A percentile compares a stretch with the other conserved stretches of the same genome.
Evolutionary conservation across 2,329 filamentous ascomycete species (phyloP).

Genomic region (Tolypocladium capitatum): DNA sequence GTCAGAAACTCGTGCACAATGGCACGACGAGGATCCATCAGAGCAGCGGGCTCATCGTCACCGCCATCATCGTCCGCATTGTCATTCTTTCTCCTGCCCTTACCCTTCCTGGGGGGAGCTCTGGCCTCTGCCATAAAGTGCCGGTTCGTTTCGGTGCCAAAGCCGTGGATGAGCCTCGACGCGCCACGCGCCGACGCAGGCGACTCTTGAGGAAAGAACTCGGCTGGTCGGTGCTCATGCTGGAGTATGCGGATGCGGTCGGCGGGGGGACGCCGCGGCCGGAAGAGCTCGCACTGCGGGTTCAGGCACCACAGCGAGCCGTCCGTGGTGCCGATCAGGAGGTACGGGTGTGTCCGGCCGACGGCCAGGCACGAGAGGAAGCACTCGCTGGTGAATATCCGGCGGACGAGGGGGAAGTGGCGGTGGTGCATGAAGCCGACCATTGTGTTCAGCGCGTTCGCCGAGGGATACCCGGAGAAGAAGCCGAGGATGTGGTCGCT

Average conservation of each 20-base stretch:
- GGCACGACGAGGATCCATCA: conserved; percentile 26
- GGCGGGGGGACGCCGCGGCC: conserved; percentile 16
- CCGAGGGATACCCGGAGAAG: conserved; percentile 37
- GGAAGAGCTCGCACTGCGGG: conserved; percentile 23
- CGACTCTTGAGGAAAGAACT: conserved; percentile 14
- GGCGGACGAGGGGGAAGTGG: conserved; percentile 38
- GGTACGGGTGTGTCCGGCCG: conserved; percentile 37
- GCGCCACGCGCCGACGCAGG: conserved; percentile 26
- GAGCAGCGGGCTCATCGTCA: conserved; percentile 17
- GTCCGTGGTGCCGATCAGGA: conserved; percentile 39
- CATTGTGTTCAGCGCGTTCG: conserved; percentile 37
- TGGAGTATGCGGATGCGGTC: conserved; percentile 32
- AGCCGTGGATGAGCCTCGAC: conserved; percentile 38
- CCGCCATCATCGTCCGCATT: conserved; percentile 15
- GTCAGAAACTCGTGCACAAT: conserved; percentile 49
- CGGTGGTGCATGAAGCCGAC: conserved; percentile 39
- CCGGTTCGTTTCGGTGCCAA: conserved; percentile 34
- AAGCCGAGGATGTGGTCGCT: conserved; percentile 43
- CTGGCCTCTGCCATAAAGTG: conserved; percentile 29
- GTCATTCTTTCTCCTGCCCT: conserved; percentile 19
- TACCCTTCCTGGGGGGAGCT: conserved; percentile 21
- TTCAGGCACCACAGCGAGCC: conserved; percentile 38
- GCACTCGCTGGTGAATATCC: conserved; percentile 36
- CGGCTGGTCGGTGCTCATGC: conserved; percentile 35
- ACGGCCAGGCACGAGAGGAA: conserved; percentile 36